Conservation (phyloP, 805 yeast species). For the Maudiozyma barnettii region DNA sequence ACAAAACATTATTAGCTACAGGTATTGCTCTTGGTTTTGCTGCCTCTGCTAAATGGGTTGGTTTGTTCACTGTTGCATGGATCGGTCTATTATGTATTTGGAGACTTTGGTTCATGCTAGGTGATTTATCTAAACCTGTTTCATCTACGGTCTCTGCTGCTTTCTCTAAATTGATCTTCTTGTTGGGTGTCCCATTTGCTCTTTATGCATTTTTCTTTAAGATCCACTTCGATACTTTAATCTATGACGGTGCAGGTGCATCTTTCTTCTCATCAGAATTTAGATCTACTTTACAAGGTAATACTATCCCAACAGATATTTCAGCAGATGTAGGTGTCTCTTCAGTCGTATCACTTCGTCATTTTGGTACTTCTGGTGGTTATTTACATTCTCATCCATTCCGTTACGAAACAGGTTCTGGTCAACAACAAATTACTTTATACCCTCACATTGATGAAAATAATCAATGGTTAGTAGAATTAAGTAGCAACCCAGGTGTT, state of each 20-base stretch:
- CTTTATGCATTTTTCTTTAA: conserved; percentile 52
- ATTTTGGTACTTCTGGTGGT: conserved; percentile 64
- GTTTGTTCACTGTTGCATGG: conserved; percentile 74
- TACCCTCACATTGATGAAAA: conserved; percentile 72
- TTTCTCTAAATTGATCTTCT: conserved; percentile 39
- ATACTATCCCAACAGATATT: conserved; percentile 49
- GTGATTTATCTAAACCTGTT: conserved; percentile 51
- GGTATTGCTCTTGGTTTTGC: conserved; percentile 69
- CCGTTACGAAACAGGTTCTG: conserved; percentile 66
- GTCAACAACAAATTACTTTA: conserved; percentile 74
- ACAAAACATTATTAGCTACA: conserved; percentile 49
- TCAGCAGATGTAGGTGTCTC: conserved; percentile 64
- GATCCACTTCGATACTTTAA: conserved; percentile 50
- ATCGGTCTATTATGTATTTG: conserved; percentile 51
- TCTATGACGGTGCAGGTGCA: conserved; percentile 59
- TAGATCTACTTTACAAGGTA: conserved; percentile 51
- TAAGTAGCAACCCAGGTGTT: conserved; percentile 46
- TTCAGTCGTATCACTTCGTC: conserved; percentile 58
- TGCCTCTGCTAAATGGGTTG: conserved; percentile 74
- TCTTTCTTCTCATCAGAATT: conserved; percentile 67
- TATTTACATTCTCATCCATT: conserved; percentile 75
- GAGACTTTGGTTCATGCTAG: conserved; percentile 63
- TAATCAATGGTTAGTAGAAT: conserved; percentile 64
- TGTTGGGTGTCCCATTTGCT: conserved; percentile 49
- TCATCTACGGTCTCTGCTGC: conserved; percentile 39